These are phyloP conservation scores for Strigomonas culicis DNA, from an alignment of 208 protist species.

Conservation along the genomic window DNA sequence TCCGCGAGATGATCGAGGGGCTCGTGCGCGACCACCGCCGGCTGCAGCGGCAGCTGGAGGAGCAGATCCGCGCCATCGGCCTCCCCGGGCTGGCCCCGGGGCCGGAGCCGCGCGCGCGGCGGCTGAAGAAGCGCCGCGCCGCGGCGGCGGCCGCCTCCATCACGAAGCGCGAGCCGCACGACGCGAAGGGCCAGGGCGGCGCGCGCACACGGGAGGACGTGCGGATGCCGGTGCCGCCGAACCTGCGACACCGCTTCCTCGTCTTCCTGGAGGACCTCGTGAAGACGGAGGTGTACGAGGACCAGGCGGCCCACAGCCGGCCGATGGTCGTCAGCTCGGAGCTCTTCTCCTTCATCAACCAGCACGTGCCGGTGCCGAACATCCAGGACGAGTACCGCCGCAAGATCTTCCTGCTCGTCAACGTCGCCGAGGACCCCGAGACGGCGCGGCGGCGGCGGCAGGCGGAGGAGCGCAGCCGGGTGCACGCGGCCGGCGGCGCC, in stretches of 20 bases:
- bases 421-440: constrained; percentile 63
- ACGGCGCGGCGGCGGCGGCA: constrained; percentile 30
- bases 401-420: constrained; percentile 89
- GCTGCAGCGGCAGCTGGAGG: constrained; percentile 44
- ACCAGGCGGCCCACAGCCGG: constrained; percentile 22
- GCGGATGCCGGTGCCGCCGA: constrained; percentile 31
- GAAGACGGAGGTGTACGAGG: constrained; percentile 63
- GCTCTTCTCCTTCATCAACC: constrained; percentile 72
- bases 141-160: neutral
- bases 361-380: constrained; percentile 78
- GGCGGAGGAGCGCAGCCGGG: constrained; percentile 8
- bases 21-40: constrained; percentile 57
- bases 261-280: constrained; percentile 74
- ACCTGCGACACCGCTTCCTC: constrained; percentile 77
- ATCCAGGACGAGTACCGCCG: constrained; percentile 90
- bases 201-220: neutral
- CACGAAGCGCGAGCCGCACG: neutral
- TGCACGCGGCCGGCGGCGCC: neutral
- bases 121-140: no score
- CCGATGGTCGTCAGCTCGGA: constrained; percentile 70
- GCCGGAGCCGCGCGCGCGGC: constrained; percentile 2
- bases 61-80: constrained; percentile 30
- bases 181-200: neutral
- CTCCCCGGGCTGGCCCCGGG: neutral
- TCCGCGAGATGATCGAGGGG: constrained; percentile 71